These are phyloP conservation scores for Gossypium laxum DNA, from an alignment of 441 rosid species.

Conservation along the genomic window DNA sequence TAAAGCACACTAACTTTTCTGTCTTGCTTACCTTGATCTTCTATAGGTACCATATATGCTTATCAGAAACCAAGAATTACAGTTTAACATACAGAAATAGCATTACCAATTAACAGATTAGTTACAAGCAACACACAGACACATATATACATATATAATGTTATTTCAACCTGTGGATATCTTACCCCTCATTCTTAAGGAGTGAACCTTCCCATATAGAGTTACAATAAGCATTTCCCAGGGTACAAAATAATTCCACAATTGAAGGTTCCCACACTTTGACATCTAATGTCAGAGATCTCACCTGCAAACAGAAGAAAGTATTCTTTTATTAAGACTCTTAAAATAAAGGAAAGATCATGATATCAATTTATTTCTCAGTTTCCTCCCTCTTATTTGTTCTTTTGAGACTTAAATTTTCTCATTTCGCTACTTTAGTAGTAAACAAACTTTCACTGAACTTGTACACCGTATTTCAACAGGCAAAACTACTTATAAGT, in stretches of 20 bases:
- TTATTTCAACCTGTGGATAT: neutral
- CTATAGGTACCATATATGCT: neutral
- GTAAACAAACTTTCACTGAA: neutral
- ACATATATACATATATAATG: neutral
- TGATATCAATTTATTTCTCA: neutral
- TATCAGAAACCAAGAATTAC: neutral
- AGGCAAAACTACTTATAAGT: conserved; percentile 5
- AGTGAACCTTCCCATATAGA: conserved; percentile 78
- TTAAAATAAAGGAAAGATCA: conserved; percentile 4
- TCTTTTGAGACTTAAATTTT: neutral
- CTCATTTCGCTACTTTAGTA: neutral
- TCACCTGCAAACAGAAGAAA: conserved; percentile 48
- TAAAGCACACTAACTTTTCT: neutral
- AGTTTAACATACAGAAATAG: neutral
- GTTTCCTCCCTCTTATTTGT: neutral
- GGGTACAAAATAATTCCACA: conserved; percentile 52
- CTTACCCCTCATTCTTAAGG: conserved; percentile 37
- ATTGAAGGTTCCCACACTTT: conserved; percentile 89
- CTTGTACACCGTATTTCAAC: neutral
- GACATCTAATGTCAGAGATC: conserved; percentile 80
- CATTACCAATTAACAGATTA: conserved; percentile 2
- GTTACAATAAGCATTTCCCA: conserved; percentile 78
- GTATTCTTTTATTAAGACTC: neutral
- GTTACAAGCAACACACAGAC: neutral
- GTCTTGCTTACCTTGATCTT: neutral